Base-by-base conservation (phyloP, 2,329 filamentous ascomycete genomes). In the Venturia asperata region DNA sequence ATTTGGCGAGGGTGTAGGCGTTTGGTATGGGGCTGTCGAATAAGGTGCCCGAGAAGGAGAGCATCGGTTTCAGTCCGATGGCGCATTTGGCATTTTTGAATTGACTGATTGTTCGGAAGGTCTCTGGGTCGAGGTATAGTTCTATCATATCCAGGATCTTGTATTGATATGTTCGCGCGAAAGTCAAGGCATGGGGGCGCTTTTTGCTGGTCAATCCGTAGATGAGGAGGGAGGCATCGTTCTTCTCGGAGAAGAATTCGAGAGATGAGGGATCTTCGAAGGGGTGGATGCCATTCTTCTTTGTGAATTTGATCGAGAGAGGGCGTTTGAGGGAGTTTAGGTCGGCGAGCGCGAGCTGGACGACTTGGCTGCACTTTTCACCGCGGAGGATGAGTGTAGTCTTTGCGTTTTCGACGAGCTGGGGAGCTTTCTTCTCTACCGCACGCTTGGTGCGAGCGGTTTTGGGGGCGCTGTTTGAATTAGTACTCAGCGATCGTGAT, bases 231-330 rank as follows among this genome's bases (percentile, higher is more conserved):
- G 87, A 89, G 72, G 90, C 87, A 76, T 99, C 94, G 79, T 99
- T 99, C 81, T 97, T 99, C 74, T 92, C 87, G 68, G 89, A 88
- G 81, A 99, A 92, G 81, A 99, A 99, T 78, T 97, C 91, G 70
- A 97, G 84, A 64, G 89, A 93, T 37, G 88, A 82, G 68, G 89
- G 80, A 75, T 95, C 92, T 77, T 97, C 93, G 77, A 99, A 99
- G 1, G 94, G 94, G 77, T 94, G 92, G 71, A 96, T 89, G 70
- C 87, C 83, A 78, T 99, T 99, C 82, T 97, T 97, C 84, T 97
- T 99, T 78, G 87, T 90, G 80, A 99, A 96, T 70, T 92, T 92
- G 77, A 95, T 88, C 69, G 88, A 87, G 67, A 93, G 83, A 2
- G 92, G 92, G 72, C 89, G 87, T 71, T 93, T 92, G 73, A 99